Percentiles rank a stretch among this genome's conserved stretches.
phyloP scores from a whole-genome alignment of 176 grass and related monocot genomes.

The Juncus inflexus region DNA sequence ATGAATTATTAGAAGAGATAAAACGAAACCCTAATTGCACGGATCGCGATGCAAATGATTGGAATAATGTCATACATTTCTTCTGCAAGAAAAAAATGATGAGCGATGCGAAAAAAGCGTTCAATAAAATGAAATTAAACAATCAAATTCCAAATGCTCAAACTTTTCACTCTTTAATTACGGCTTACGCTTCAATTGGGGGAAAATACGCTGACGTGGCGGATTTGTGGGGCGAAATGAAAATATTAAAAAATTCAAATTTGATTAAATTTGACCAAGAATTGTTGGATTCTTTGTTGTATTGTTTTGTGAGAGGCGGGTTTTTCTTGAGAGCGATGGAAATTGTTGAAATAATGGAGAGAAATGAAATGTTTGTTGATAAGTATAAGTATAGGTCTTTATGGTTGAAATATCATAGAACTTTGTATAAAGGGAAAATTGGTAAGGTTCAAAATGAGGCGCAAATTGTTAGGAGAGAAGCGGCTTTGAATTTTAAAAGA shows the following conservation, averaged over 20 bases:
- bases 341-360: slow-evolving; percentile 85
- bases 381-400: slow-evolving; percentile 91
- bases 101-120: slow-evolving; percentile 78
- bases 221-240: slow-evolving; percentile 97
- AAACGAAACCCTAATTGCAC: slow-evolving; percentile 37
- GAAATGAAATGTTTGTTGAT: slow-evolving; percentile 64
- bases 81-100: slow-evolving; percentile 93
- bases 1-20: slow-evolving; percentile 74
- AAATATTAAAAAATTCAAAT: slow-evolving; percentile 48
- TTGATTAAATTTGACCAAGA: slow-evolving; percentile 81
- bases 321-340: slow-evolving; percentile 95
- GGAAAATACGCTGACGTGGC: slow-evolving; percentile 79
- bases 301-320: slow-evolving; percentile 95
- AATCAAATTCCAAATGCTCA: slow-evolving; percentile 67
- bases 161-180: slow-evolving; percentile 76
- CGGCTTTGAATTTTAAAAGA: slow-evolving; percentile 67
- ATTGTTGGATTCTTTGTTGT: slow-evolving; percentile 77
- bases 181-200: slow-evolving; percentile 73
- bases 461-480: slow-evolving; percentile 77
- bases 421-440: slow-evolving; percentile 70
- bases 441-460: slow-evolving; percentile 81
- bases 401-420: slow-evolving; percentile 91
- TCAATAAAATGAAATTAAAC: slow-evolving; percentile 72
- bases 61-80: slow-evolving; percentile 92
- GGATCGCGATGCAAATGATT: slow-evolving; percentile 68